Percentiles rank a stretch among this genome's conserved stretches.
Conservation (phyloP, 805 yeast species). For the Komagataella mondaviorum region DNA sequence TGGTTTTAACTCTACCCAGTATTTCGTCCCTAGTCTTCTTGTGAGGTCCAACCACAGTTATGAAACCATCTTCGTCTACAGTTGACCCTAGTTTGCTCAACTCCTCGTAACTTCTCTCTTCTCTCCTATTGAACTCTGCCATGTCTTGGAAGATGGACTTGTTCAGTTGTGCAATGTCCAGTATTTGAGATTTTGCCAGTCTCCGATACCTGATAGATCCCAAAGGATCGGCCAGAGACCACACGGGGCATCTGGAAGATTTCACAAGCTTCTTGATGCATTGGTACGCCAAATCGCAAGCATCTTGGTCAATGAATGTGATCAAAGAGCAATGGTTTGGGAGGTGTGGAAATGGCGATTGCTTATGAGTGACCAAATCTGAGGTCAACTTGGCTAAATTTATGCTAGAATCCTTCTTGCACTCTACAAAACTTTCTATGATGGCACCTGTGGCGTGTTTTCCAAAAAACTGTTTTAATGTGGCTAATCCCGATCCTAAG, state of each 20-base stretch:
- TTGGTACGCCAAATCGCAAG: constrained; percentile 48
- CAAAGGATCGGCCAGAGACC: constrained; percentile 10
- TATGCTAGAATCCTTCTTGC: neutral
- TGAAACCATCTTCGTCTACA: constrained; percentile 92
- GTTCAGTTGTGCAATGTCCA: constrained; percentile 39
- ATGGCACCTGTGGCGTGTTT: constrained; percentile 52
- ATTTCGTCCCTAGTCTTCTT: constrained; percentile 70
- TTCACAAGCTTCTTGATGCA: constrained; percentile 40
- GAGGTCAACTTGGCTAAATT: neutral
- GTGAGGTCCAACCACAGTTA: constrained; percentile 78
- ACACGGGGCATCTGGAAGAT: constrained; percentile 10
- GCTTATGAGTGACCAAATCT: neutral
- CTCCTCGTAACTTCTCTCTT: constrained; percentile 44
- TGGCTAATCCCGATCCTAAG: constrained; percentile 35
- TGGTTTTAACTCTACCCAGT: constrained; percentile 29
- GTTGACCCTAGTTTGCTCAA: constrained; percentile 39
- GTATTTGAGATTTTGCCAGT: constrained; percentile 22
- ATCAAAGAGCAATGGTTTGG: constrained; percentile 41
- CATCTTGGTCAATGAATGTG: constrained; percentile 59
- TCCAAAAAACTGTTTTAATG: constrained; percentile 43
- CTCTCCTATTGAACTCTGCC: constrained; percentile 56
- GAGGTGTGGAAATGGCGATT: neutral
- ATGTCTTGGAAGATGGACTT: constrained; percentile 46
- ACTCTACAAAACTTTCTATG: constrained; percentile 24
- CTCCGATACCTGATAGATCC: constrained; percentile 23